These are phyloP conservation scores for Cryptococcus wingfieldii DNA, from an alignment of 1,284 basidiomycete species.

Conservation along the genomic window DNA sequence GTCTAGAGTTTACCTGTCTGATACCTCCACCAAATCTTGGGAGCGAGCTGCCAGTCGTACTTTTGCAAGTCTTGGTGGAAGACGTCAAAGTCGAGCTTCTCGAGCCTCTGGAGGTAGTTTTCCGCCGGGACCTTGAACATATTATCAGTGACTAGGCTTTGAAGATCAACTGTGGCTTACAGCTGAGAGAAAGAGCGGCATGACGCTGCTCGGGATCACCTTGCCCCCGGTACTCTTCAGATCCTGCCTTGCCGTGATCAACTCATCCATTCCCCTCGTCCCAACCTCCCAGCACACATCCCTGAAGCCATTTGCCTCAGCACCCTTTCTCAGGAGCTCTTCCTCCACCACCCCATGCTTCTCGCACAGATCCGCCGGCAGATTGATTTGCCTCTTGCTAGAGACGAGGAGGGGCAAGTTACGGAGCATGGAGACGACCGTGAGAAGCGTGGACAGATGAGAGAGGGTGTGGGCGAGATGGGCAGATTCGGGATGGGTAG, in stretches of 20 bases:
- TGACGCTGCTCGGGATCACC: conserved; percentile 58
- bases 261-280: conserved; percentile 82
- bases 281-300: conserved; percentile 84
- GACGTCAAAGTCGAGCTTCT: conserved; percentile 74
- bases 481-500: conserved; percentile 54
- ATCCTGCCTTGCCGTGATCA: conserved; percentile 75
- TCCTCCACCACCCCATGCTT: conserved; percentile 78
- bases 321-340: conserved; percentile 71
- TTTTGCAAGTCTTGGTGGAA: conserved; percentile 67
- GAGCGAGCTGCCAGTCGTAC: conserved; percentile 80
- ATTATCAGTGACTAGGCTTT: background rate
- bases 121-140: conserved; percentile 63
- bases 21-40: conserved; percentile 72
- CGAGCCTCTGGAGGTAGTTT: conserved; percentile 68
- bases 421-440: conserved; percentile 61
- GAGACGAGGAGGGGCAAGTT: conserved; percentile 70
- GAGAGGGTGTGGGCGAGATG: conserved; percentile 68
- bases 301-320: conserved; percentile 53
- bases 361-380: conserved; percentile 79
- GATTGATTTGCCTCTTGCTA: conserved; percentile 63
- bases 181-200: conserved; percentile 73
- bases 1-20: conserved; percentile 46
- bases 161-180: conserved; percentile 54
- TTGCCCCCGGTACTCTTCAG: conserved; percentile 62
- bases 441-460: conserved; percentile 46